phyloP scores from a whole-genome alignment of 768 basidiomycete species.

The Pholiota molesta region DNA sequence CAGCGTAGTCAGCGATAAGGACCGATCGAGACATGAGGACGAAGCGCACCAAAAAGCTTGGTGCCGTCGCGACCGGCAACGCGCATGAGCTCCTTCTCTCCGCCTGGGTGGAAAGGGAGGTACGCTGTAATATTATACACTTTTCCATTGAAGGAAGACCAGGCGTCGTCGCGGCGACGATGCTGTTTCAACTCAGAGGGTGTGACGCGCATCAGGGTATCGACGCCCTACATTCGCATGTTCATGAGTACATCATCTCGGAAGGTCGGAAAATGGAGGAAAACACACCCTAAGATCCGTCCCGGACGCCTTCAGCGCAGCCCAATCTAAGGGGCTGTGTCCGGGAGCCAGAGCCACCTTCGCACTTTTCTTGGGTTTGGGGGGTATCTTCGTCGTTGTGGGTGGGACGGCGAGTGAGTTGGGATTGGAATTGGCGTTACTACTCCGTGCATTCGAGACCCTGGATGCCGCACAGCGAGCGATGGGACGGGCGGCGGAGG shows the following conservation, averaged over 20 bases:
- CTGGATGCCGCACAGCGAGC: conserved; percentile 42
- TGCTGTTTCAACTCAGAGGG: conserved; percentile 80
- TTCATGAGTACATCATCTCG: not conserved
- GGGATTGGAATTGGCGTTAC: conserved; percentile 17
- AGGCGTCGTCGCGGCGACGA: conserved; percentile 85
- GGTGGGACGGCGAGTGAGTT: conserved; percentile 57
- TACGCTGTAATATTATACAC: conserved; percentile 98
- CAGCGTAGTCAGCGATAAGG: conserved; percentile 5
- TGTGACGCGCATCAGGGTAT: conserved; percentile 67
- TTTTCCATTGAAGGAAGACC: conserved; percentile 90
- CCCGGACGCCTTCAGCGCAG: conserved; percentile 81
- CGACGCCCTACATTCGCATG: conserved; percentile 58
- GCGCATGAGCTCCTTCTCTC: conserved; percentile 92
- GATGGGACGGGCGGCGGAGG: conserved; percentile 53
- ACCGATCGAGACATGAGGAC: not conserved
- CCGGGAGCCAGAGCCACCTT: conserved; percentile 94
- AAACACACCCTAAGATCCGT: conserved; percentile 70
- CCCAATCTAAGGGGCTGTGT: conserved; percentile 94
- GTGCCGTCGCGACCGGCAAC: conserved; percentile 95
- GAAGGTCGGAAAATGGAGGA: not conserved
- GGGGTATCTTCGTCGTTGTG: conserved; percentile 63
- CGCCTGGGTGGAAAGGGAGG: conserved; percentile 90
- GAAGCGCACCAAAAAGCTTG: conserved; percentile 81
- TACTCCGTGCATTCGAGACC: conserved; percentile 27
- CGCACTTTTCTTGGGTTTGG: conserved; percentile 59